Evolutionary conservation across 1,284 basidiomycete genomes (phyloP), one percentile per base, ranked within the genome.

Genomic region (Melampsora abietis-canadensis): DNA sequence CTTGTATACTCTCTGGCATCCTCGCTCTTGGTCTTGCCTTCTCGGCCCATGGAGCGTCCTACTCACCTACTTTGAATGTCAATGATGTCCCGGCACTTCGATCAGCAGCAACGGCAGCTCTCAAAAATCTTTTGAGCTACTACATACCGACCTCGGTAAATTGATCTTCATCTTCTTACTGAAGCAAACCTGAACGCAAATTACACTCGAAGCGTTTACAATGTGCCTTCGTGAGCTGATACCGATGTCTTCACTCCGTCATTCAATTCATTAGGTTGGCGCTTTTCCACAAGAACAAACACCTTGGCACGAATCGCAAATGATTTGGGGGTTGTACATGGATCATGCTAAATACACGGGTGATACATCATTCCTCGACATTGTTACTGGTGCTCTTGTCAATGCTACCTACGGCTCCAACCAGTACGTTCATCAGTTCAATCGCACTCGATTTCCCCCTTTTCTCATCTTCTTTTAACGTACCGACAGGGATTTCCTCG

Each of bases 341-440:
- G 70, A 74, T 64, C 57, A 74, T 60, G 70, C 70, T 19, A 74
- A 74, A 66, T 74, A 66, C 12, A 74, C 70, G 6, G 70, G 70
- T 21, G 70, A 74, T 57, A 74, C 64, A 30, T 31, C 60, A 57
- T 74, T 74, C 51, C 57, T 74, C 47, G 64, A 74, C 34, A 31
- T 74, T 30, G 70, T 74, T 31, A 60, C 70, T 40, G 70, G 70
- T 19, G 70, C 70, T 17, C 64, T 74, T 34, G 70, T 74, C 12
- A 74, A 74, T 24, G 30, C 70, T n/a, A 47, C 70, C 8, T 74
- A 74, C 54, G 70, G 70, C 12, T 10, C 48, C n/a, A 31, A 74
- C 57, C 63, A 65, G 70, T 74, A 47, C 7, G 60, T 37, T 57
- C 6, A 21, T 24, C 10, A 14, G 40, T 12, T 12, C 27, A 24